Base-by-base conservation (phyloP, 495 filamentous ascomycete species). In the Penicillium chermesinum region DNA sequence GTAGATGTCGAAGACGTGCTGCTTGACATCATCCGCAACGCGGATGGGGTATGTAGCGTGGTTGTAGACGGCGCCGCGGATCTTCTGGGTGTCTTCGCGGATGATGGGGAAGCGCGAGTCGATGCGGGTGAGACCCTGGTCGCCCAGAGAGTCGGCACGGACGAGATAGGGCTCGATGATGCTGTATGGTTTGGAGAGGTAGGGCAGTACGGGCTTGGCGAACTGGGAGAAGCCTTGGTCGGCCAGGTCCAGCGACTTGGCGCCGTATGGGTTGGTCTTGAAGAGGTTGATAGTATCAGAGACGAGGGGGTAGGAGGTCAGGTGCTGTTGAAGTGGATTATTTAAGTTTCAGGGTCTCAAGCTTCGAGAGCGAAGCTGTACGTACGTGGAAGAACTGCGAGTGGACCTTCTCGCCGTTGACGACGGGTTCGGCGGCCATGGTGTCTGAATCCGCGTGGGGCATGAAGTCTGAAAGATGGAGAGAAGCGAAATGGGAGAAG, bases 101-200 rank as follows among this genome's bases (percentile, higher is more conserved):
- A 98, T 81, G 58, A 87, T 77, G 20, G 93, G 93, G 73, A 96
- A 89, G 50, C 71, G 81, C 44, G 75, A 61, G 49, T 97, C 93
- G 53, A 96, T 79, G 55, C 79, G 81, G 48, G 58, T 74, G 52
- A 98, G 77, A 13, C 86, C 79, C 56, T 76, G 70, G 69, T 91
- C 84, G 56, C 87, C 93, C 38, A 96, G 68, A 49, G 78, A 66
- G 52, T 98, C 93, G 57, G 82, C 91, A 60, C 83, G 86, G 63
- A 78, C 73, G 43, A 95, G 74, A 68, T 96, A 96, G 1, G 93
- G 91, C 15, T 81, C 79, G 44, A 93, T 76, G 62, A 85, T 86
- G 67, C 74, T 69, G 70, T 87, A 88, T 7, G 91, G 90, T 45
- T 75, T 83, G 27, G 79, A 68, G 54, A 96, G 69, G 67, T 89